Conservation (phyloP, 371 early-diverging fungal species). For the Mortierella sp. region DNA sequence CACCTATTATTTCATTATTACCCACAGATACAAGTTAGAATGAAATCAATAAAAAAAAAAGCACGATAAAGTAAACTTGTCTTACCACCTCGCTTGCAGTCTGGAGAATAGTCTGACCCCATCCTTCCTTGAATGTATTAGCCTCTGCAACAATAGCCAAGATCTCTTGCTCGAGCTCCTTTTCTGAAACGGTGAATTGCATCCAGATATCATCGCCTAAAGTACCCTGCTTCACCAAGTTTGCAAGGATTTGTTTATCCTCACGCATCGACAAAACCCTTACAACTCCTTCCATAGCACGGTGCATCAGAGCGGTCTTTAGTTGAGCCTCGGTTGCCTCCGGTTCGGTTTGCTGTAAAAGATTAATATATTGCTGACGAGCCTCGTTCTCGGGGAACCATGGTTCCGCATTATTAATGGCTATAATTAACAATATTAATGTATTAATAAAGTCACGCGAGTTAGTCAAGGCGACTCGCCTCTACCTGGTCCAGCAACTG, state of each 20-base stretch:
- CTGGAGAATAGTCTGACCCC: slow-evolving; percentile 89
- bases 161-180: slow-evolving; percentile 86
- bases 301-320: slow-evolving; percentile 82
- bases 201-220: slow-evolving; percentile 92
- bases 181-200: slow-evolving; percentile 84
- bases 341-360: slow-evolving; percentile 70
- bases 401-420: slow-evolving; percentile 63
- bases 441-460: neutral
- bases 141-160: slow-evolving; percentile 86
- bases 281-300: slow-evolving; percentile 87
- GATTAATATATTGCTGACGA: slow-evolving; percentile 77
- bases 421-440: slow-evolving; percentile 19
- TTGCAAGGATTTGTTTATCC: slow-evolving; percentile 86
- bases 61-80: neutral
- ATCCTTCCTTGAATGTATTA: slow-evolving; percentile 84
- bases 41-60: neutral
- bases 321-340: slow-evolving; percentile 73
- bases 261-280: slow-evolving; percentile 82
- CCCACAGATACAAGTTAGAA: neutral
- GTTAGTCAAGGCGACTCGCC: neutral
- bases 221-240: slow-evolving; percentile 84
- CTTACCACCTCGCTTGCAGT: slow-evolving; percentile 84
- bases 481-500: neutral
- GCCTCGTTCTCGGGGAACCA: slow-evolving; percentile 80
- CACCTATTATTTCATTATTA: slow-evolving; percentile 15